Conservation (phyloP, 1,284 basidiomycete species). For the Erythrobasidium hasegawianum region DNA sequence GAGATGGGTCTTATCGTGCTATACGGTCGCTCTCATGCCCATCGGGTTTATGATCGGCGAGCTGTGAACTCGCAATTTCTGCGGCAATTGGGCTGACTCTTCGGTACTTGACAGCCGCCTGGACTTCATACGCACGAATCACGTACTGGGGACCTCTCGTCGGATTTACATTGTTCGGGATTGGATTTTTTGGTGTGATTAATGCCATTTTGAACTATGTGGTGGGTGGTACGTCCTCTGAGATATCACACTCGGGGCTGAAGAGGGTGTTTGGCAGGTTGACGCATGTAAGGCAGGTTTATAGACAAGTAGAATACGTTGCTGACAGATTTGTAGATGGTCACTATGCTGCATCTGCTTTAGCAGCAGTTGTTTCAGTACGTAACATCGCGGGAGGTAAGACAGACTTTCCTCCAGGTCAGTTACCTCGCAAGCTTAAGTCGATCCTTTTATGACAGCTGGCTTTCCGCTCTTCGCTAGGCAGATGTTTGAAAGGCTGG, state of each 20-base stretch:
- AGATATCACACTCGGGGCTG: no score
- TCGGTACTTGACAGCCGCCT: background rate
- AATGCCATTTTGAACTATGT: background rate
- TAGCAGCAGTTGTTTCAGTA: background rate
- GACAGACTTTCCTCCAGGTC: no score
- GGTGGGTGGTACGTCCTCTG: no score
- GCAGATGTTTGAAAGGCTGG: constrained; percentile 51
- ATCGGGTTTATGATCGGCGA: background rate
- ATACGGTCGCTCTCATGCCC: background rate
- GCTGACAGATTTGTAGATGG: background rate
- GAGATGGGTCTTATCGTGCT: background rate
- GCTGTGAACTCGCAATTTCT: no score
- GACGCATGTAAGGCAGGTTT: constrained; percentile 1
- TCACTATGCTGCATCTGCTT: background rate
- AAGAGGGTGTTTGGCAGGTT: background rate
- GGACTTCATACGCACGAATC: background rate
- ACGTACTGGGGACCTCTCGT: background rate
- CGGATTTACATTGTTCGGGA: background rate
- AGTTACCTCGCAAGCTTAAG: no score
- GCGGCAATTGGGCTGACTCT: no score
- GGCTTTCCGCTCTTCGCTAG: constrained; percentile 51
- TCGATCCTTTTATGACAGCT: background rate
- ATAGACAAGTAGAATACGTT: no score
- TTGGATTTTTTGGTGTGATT: no score
- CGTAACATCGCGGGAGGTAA: background rate